Conservation (phyloP, 768 basidiomycete species). For the Phlegmacium glaucopus region DNA sequence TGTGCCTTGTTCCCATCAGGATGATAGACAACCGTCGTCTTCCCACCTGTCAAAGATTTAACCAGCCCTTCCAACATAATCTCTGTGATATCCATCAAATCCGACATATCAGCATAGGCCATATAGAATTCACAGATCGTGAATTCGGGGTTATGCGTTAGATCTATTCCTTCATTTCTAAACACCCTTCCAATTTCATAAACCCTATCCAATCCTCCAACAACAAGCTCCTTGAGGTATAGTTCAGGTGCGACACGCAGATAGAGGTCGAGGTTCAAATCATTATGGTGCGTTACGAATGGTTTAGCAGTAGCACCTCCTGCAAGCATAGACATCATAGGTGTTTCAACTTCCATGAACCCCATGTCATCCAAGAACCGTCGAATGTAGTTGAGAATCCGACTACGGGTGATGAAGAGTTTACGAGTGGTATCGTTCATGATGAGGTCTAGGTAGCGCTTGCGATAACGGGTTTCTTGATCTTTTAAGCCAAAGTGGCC, state of each 20-base stretch:
- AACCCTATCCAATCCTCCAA: constrained; percentile 95
- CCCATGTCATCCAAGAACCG: constrained; percentile 87
- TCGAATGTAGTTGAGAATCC: constrained; percentile 90
- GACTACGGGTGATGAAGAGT: constrained; percentile 86
- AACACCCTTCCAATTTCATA: constrained; percentile 99
- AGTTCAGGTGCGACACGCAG: constrained; percentile 97
- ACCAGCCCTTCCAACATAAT: constrained; percentile 87
- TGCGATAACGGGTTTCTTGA: constrained; percentile 95
- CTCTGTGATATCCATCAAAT: constrained; percentile 97
- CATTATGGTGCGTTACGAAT: constrained; percentile 98
- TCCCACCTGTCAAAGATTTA: constrained; percentile 77
- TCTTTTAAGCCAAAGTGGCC: constrained; percentile 94
- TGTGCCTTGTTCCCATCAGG: constrained; percentile 90
- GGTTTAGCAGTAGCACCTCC: constrained; percentile 99
- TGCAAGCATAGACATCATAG: constrained; percentile 94
- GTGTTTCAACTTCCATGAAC: constrained; percentile 99
- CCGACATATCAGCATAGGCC: constrained; percentile 99
- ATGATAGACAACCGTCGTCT: constrained; percentile 79
- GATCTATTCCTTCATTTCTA: constrained; percentile 97
- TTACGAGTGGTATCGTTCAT: constrained; percentile 86
- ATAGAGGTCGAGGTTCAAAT: constrained; percentile 93
- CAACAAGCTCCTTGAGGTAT: constrained; percentile 95
- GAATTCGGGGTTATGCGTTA: constrained; percentile 99
- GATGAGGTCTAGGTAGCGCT: constrained; percentile 98
- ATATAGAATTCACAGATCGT: constrained; percentile 99